Conservation (phyloP, 2,329 filamentous ascomycete species). For the Acrodontium crateriforme region DNA sequence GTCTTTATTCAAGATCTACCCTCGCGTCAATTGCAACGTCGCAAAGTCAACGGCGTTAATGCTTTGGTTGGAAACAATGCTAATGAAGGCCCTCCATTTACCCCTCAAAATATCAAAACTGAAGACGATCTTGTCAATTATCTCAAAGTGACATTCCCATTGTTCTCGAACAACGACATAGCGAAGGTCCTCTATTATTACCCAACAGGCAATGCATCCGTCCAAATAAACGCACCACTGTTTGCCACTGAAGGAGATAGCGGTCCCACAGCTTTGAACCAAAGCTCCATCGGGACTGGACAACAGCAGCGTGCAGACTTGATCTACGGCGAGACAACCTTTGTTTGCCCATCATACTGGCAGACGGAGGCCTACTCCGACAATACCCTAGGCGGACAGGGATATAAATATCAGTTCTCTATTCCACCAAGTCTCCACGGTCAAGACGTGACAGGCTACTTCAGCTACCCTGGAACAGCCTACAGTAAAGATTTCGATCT, state of each 20-base stretch:
- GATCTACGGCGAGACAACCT: conserved; percentile 41
- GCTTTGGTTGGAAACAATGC: conserved; percentile 34
- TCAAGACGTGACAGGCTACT: conserved; percentile 26
- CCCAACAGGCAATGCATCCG: conserved; percentile 18
- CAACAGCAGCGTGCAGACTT: conserved; percentile 42
- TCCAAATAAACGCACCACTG: conserved; percentile 9
- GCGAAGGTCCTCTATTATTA: conserved; percentile 27
- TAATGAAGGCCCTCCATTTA: conserved; percentile 37
- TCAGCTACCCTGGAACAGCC: conserved; percentile 9
- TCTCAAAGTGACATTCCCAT: conserved; percentile 27
- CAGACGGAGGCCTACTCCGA: conserved; percentile 34
- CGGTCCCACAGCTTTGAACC: conserved; percentile 35
- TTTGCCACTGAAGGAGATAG: conserved; percentile 21
- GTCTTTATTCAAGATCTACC: conserved; percentile 25
- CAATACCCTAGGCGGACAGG: conserved; percentile 12
- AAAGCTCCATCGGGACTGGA: conserved; percentile 35
- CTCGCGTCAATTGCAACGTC: conserved; percentile 23
- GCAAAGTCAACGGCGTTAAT: conserved; percentile 26
- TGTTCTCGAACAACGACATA: conserved; percentile 28
- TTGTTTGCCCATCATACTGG: conserved; percentile 45
- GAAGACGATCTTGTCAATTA: conserved; percentile 27
- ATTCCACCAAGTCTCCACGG: conserved; percentile 29
- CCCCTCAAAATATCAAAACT: conserved; percentile 31
- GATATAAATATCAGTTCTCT: conserved; percentile 39
- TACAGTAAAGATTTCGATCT: conserved; percentile 11